A percentile compares a stretch with the other conserved stretches of the same genome.
Conservation (phyloP, 805 yeast species). For the Hanseniaspora valbyensis region DNA sequence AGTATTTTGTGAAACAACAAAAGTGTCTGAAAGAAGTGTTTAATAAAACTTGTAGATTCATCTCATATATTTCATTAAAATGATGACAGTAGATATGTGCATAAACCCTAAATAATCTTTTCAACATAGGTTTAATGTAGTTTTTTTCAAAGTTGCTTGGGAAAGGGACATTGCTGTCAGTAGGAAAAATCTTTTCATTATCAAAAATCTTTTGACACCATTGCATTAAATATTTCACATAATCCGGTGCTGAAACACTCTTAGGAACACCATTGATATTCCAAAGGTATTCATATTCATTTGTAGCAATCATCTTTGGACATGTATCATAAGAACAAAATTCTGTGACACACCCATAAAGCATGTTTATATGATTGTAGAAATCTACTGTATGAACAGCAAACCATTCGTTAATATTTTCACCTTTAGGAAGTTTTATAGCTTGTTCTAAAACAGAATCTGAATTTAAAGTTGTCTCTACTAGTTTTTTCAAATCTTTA, state of each 20-base stretch:
- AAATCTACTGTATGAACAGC: slow-evolving; percentile 98
- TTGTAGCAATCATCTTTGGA: slow-evolving; percentile 96
- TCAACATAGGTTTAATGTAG: slow-evolving; percentile 74
- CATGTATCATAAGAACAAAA: slow-evolving; percentile 92
- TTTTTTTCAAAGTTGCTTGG: slow-evolving; percentile 65
- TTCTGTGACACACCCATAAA: slow-evolving; percentile 89
- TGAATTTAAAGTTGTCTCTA: slow-evolving; percentile 90
- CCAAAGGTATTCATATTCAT: slow-evolving; percentile 94
- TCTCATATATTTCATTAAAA: slow-evolving; percentile 85
- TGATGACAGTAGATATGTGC: slow-evolving; percentile 98
- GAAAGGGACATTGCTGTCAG: slow-evolving; percentile 83
- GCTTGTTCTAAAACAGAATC: slow-evolving; percentile 86
- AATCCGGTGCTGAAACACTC: slow-evolving; percentile 86
- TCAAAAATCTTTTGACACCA: slow-evolving; percentile 94
- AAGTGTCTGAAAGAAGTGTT: slow-evolving; percentile 93
- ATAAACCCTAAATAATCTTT: slow-evolving; percentile 83
- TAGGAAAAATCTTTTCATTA: slow-evolving; percentile 81
- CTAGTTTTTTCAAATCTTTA: slow-evolving; percentile 71
- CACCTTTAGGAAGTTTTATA: slow-evolving; percentile 86
- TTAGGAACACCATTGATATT: slow-evolving; percentile 77
- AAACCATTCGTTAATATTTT: slow-evolving; percentile 84
- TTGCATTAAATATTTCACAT: slow-evolving; percentile 82
- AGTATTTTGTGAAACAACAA: slow-evolving; percentile 76
- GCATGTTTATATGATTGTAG: slow-evolving; percentile 91
- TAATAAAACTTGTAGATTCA: slow-evolving; percentile 83